These are phyloP conservation scores for Trifolium fragiferum DNA, from an alignment of 306 rosid species.

Conservation along the genomic window DNA sequence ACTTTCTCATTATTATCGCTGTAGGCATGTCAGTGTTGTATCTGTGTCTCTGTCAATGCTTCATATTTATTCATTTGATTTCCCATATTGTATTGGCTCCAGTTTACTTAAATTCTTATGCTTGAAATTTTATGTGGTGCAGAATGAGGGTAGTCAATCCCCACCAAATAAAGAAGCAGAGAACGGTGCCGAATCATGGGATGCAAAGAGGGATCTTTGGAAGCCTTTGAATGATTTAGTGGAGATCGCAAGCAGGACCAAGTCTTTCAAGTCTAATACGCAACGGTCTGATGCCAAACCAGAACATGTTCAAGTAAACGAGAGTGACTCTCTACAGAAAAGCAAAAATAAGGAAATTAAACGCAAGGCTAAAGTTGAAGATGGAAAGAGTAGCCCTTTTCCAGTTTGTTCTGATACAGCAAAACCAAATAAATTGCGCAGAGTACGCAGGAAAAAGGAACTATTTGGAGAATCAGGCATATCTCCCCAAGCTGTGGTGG, in stretches of 20 bases:
- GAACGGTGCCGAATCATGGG: slow-evolving; percentile 65
- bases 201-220: slow-evolving; percentile 87
- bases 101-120: slow-evolving; percentile 29
- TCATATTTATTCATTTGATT: too few relatives aligned
- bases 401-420: slow-evolving; percentile 51
- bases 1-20: background rate
- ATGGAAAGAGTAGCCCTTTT: slow-evolving; percentile 56
- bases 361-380: slow-evolving; percentile 67
- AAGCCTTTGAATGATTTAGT: slow-evolving; percentile 88
- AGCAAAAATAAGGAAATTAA: slow-evolving; percentile 69
- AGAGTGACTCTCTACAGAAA: slow-evolving; percentile 55
- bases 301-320: slow-evolving; percentile 52
- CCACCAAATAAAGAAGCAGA: slow-evolving; percentile 60
- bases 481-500: slow-evolving; percentile 72
- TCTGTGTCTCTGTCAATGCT: background rate
- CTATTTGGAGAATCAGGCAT: slow-evolving; percentile 64
- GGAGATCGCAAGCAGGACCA: slow-evolving; percentile 90
- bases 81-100: too few relatives aligned
- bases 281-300: slow-evolving; percentile 64
- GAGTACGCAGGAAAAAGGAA: slow-evolving; percentile 78
- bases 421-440: slow-evolving; percentile 70
- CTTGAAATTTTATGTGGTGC: slow-evolving; percentile 41
- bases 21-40: background rate
- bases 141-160: slow-evolving; percentile 71
- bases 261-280: slow-evolving; percentile 70